Conservation (phyloP, 176 grass and related monocot genomes). For the Oryza officinalis region DNA sequence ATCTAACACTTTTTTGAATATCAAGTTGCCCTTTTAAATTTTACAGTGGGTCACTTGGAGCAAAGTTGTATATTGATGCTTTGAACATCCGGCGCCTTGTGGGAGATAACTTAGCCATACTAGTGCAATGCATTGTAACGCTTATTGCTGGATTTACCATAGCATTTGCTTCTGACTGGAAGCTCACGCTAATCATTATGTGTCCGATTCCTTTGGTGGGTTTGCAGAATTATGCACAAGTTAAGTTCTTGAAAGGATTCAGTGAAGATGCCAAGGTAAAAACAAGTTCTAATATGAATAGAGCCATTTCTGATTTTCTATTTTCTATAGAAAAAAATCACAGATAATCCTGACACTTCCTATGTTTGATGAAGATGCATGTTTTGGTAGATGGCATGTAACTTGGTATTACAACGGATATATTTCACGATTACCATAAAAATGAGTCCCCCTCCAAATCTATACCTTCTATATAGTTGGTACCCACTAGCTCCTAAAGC, state of each 20-base stretch:
- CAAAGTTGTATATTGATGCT: slow-evolving; percentile 59
- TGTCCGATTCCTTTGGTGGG: slow-evolving; percentile 64
- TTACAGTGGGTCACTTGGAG: slow-evolving; percentile 61
- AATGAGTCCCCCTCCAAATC: background rate
- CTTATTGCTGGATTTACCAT: slow-evolving; percentile 55
- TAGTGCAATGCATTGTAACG: slow-evolving; percentile 53
- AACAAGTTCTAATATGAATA: slow-evolving; percentile 14
- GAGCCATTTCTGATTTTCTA: background rate
- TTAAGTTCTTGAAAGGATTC: slow-evolving; percentile 75
- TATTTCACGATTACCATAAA: slow-evolving; percentile 10
- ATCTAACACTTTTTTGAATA: slow-evolving; percentile 10
- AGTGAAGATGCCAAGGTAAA: slow-evolving; percentile 77
- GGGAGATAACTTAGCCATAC: slow-evolving; percentile 63
- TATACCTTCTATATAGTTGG: too few relatives aligned
- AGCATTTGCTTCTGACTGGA: slow-evolving; percentile 66
- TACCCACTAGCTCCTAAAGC: too few relatives aligned
- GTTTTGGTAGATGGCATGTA: background rate
- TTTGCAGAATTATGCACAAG: slow-evolving; percentile 65
- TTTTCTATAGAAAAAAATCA: background rate
- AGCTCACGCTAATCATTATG: slow-evolving; percentile 61
- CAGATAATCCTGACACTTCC: background rate
- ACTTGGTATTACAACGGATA: background rate
- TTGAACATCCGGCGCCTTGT: slow-evolving; percentile 58
- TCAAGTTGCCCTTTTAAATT: slow-evolving; percentile 31
- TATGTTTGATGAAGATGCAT: slow-evolving; percentile 5